These are phyloP conservation scores for Iberis amara DNA, from an alignment of 441 rosid genomes.

Conservation along the genomic window DNA sequence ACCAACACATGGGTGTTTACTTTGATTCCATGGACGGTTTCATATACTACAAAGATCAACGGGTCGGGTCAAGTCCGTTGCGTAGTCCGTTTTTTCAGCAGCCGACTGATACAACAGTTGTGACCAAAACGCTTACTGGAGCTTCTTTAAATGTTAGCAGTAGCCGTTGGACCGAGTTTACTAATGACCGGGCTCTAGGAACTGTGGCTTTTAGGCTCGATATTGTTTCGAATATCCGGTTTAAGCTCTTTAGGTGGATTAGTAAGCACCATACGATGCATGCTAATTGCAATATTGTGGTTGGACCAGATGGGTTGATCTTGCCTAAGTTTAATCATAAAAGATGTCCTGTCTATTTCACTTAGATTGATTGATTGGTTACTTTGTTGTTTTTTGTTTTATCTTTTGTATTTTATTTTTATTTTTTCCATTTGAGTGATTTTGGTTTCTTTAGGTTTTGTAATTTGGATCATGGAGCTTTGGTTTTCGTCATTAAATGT, in stretches of 20 bases:
- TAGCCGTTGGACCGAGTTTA: conserved; percentile 59
- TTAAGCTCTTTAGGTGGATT: conserved; percentile 57
- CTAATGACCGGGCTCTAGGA: conserved; percentile 48
- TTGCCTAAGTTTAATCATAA: conserved; percentile 38
- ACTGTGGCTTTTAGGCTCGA: conserved; percentile 57
- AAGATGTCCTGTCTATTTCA: conserved; percentile 65
- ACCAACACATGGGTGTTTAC: conserved; percentile 54
- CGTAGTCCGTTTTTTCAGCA: conserved; percentile 48
- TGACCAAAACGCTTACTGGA: conserved; percentile 39
- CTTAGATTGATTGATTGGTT: conserved; percentile 28
- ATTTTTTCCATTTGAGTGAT: conserved; percentile 49
- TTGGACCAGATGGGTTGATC: conserved; percentile 56
- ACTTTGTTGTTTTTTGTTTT: conserved; percentile 7
- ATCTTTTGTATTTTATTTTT: not conserved
- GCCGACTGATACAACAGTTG: conserved; percentile 50
- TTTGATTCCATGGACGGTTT: conserved; percentile 47
- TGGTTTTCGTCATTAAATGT: no score
- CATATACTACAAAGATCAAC: conserved; percentile 56
- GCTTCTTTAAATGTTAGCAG: conserved; percentile 53
- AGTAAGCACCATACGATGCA: conserved; percentile 60
- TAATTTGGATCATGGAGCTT: conserved; percentile 20
- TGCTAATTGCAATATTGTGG: conserved; percentile 49
- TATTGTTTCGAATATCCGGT: conserved; percentile 45
- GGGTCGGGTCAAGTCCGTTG: conserved; percentile 46
- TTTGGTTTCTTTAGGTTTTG: conserved; percentile 14